Evolutionary conservation across 2,329 filamentous ascomycete genomes (phyloP), one percentile per base, ranked within the genome.

Genomic region (Incumbomyces delicatus): DNA sequence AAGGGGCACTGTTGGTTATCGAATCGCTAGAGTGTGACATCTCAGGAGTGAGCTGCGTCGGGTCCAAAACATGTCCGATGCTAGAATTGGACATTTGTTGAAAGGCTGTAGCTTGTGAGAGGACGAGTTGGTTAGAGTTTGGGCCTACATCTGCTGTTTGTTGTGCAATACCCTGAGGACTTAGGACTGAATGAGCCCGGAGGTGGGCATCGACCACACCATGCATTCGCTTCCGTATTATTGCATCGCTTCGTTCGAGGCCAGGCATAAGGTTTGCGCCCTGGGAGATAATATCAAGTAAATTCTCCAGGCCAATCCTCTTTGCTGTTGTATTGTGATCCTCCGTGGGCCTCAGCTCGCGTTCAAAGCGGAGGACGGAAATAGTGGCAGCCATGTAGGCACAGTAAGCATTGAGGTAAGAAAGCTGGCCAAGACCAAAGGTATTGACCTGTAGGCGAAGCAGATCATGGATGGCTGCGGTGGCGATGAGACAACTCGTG

Each of bases 311-410:
- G 4, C 53, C 53, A 35, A 50, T 47, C 30, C 46, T 47, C 20
- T 57, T 49, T 20, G 47, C 48, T 16, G 49, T 52, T 12, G 46
- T 47, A 2, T 51, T 47, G 4, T 48, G 49, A 27, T 54, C 55
- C 38, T 54, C 50, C 14, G 43, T 47, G n/a, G 48, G 44, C 17
- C 41, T 49, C 17, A 40, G 49, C 17, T 57, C 55, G 31, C 52
- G 44, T 40, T 59, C 56, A 32, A 59, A 56, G 6, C 57, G 48
- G 10, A 57, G 50, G 7, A 59, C 51, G 8, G 56, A 55, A n/a
- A 58, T 55, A 8, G 57, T 59, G n/a, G 57, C 56, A 3, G 57
- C 57, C 35, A 55, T 59, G 46, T 59, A 59, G 8, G 53, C 55
- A 36, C 51, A 52, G 46, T 58, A 59, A 14, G 56, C 51, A 43